A percentile compares a stretch with the other conserved stretches of the same genome.
phyloP scores from a whole-genome alignment of 2,329 filamentous ascomycete species.

The Aureobasidium leucospermi region DNA sequence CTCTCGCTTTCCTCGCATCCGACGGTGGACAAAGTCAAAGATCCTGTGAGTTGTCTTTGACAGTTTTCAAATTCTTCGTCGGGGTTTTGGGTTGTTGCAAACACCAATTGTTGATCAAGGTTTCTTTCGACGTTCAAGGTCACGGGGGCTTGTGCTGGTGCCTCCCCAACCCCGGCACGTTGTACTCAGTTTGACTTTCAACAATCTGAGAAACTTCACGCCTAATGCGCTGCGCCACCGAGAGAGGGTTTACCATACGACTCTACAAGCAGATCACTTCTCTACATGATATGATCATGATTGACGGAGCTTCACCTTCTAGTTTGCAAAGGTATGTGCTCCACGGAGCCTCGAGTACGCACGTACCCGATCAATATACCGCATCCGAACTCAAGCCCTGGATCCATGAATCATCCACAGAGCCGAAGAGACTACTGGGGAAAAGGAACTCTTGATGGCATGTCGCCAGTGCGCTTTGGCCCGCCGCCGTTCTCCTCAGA shows the following conservation, averaged over 20 bases:
- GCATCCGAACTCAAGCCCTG: not conserved
- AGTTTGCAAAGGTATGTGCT: not conserved
- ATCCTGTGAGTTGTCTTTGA: not conserved
- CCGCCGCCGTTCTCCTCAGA: not conserved
- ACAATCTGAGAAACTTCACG: slow-evolving; percentile 7
- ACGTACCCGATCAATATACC: not conserved
- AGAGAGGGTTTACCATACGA: not conserved
- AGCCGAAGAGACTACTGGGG: not conserved
- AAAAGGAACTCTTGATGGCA: not conserved
- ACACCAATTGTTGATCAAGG: not conserved
- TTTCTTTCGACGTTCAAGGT: not conserved
- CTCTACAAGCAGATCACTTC: slow-evolving; percentile 1
- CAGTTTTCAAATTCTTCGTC: not conserved
- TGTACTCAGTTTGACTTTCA: slow-evolving; percentile 10
- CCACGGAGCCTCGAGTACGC: not conserved
- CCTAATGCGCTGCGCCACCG: slow-evolving; percentile 8
- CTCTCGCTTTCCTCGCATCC: not conserved
- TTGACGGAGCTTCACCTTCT: not conserved
- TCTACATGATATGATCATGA: slow-evolving; percentile 1
- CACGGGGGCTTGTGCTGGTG: not conserved
- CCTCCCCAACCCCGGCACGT: not conserved
- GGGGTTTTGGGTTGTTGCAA: not conserved
- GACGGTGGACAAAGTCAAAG: not conserved
- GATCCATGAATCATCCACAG: not conserved
- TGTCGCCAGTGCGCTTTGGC: not conserved